phyloP scores from a whole-genome alignment of 768 basidiomycete species.

The Lentinula boryana region DNA sequence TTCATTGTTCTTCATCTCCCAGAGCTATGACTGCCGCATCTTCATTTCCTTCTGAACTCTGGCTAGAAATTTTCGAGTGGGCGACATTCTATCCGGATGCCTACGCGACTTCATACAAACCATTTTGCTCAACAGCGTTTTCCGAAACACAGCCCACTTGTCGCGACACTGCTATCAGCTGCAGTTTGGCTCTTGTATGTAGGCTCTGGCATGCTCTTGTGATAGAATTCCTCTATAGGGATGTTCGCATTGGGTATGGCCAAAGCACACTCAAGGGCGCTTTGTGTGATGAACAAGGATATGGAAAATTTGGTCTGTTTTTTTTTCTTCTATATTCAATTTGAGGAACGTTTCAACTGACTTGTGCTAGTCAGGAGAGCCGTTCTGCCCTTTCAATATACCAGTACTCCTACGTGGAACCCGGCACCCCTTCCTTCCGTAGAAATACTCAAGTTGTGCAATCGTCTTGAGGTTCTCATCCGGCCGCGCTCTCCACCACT shows the following conservation, averaged over 20 bases:
- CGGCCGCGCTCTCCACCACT: conserved; percentile 31
- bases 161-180: conserved; percentile 27
- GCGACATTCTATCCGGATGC: conserved; percentile 26
- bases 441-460: conserved; percentile 43
- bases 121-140: conserved; percentile 34
- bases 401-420: conserved; percentile 28
- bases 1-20: not conserved
- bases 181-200: conserved; percentile 48
- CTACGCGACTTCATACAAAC: conserved; percentile 28
- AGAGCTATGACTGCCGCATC: not conserved
- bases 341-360: not conserved
- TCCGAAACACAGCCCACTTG: conserved; percentile 18
- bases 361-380: conserved; percentile 43
- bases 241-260: conserved; percentile 36
- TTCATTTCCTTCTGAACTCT: conserved; percentile 45
- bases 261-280: conserved; percentile 23
- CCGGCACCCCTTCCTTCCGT: conserved; percentile 27
- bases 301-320: conserved; percentile 14
- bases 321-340: not conserved
- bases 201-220: conserved; percentile 48
- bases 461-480: conserved; percentile 47
- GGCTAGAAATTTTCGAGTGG: conserved; percentile 46
- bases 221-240: conserved; percentile 44
- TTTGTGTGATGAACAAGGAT: conserved; percentile 22
- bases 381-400: conserved; percentile 52